Percentiles rank a stretch among this genome's conserved stretches.
phyloP scores from a whole-genome alignment of 768 basidiomycete genomes.

The Collybiopsis confluens region DNA sequence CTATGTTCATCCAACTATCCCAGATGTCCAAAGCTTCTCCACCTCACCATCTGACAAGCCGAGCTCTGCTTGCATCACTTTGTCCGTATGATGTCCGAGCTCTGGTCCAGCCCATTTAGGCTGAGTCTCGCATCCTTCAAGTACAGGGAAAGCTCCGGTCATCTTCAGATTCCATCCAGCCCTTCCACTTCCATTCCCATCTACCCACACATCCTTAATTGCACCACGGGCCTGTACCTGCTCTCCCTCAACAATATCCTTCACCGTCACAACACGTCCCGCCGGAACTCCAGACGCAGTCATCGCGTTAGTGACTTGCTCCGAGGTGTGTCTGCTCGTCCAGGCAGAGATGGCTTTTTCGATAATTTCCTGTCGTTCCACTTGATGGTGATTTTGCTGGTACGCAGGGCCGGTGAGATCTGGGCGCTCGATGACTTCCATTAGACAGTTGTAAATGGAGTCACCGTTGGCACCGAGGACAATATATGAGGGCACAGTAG shows the following conservation, averaged over 20 bases:
- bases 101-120: slow-evolving; percentile 70
- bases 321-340: slow-evolving; percentile 46
- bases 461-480: slow-evolving; percentile 75
- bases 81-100: slow-evolving; percentile 55
- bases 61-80: slow-evolving; percentile 41
- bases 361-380: slow-evolving; percentile 59
- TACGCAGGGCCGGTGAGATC: slow-evolving; percentile 57
- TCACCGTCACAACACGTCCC: slow-evolving; percentile 58
- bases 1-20: slow-evolving; percentile 36
- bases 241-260: slow-evolving; percentile 57
- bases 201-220: slow-evolving; percentile 56
- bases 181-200: slow-evolving; percentile 12
- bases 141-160: slow-evolving; percentile 57
- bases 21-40: slow-evolving; percentile 31
- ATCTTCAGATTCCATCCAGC: slow-evolving; percentile 64
- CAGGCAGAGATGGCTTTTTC: slow-evolving; percentile 59
- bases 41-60: slow-evolving; percentile 35
- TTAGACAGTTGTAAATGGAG: slow-evolving; percentile 62
- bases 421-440: slow-evolving; percentile 52
- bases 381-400: slow-evolving; percentile 56
- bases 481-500: slow-evolving; percentile 45
- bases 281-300: slow-evolving; percentile 55
- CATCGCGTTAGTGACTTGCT: slow-evolving; percentile 50
- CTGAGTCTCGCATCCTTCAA: slow-evolving; percentile 53
- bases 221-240: slow-evolving; percentile 52